Base-by-base conservation (phyloP, 2,329 filamentous ascomycete species). In the Penicillium sp. region DNA sequence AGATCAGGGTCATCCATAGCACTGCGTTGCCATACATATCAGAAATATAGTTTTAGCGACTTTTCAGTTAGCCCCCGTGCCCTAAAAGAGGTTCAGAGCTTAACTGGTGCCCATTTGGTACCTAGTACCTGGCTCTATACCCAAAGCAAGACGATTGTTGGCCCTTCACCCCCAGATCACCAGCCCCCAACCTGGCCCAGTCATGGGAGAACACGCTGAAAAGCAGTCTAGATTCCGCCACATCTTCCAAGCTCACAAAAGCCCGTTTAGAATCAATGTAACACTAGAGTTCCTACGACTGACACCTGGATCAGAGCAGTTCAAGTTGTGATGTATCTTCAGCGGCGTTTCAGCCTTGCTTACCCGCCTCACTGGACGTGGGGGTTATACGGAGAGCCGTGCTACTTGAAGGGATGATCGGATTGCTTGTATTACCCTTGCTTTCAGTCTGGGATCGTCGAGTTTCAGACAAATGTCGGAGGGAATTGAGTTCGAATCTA, bases 191-290 rank as follows among this genome's bases (percentile, higher is more conserved):
- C 48, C 46, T 51, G 60, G 51, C 31, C 60, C 55, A 58, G 54
- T 58, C 51, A 58, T 9, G 50, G 48, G 48, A 31, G 53, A 62
- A 58, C 55, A 62, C 55, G 60, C 55, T 31, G 17, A 23, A 45
- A 21, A 49, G 26, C 8, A 49, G 54, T 46, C 60, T 58, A 62
- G 60, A 50, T 35, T 38, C 21, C 44, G 49, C 55, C 55, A 57
- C 54, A 52, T 17, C 51, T 55, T 38, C 26, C 23, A 49, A 26
- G 17, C 21, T 30, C n/a, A 8, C 38, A 19, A 38, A 55, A 21
- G 50, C 49, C 49, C 50, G 7, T 44, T 23, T 31, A 48, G 29
- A 38, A 44, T 44, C 29, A n/a, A 56, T 47, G 31, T 58, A 35
- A 47, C 48, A 38, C n/a, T 9, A 55, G 26, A 26, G 26, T 29